Conservation (phyloP, 441 rosid genomes). For the Isatis lusitanica region DNA sequence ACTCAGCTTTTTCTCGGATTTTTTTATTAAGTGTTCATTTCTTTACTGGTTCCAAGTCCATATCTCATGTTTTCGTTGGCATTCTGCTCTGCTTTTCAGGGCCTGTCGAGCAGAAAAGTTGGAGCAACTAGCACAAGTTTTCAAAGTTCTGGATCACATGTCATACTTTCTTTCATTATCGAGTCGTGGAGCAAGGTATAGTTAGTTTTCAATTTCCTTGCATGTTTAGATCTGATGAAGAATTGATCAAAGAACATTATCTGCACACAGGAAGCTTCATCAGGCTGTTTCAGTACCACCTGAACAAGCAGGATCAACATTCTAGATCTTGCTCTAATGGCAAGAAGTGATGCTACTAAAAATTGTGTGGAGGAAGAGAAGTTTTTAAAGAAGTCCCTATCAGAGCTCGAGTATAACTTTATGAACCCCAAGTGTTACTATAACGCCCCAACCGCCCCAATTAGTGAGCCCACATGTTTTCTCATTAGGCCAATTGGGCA, state of each 20-base stretch:
- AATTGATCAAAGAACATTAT: slow-evolving; percentile 6
- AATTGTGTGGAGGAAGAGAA: slow-evolving; percentile 67
- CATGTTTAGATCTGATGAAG: background rate
- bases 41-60: slow-evolving; percentile 8
- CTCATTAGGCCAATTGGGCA: no score
- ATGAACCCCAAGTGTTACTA: background rate
- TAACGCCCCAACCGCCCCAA: no score
- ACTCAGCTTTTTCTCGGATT: no score
- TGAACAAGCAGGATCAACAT: slow-evolving; percentile 83
- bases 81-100: slow-evolving; percentile 46
- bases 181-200: slow-evolving; percentile 37
- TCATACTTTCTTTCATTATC: slow-evolving; percentile 44
- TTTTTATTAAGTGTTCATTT: no score
- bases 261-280: slow-evolving; percentile 60
- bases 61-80: slow-evolving; percentile 18
- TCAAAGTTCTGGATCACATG: slow-evolving; percentile 91
- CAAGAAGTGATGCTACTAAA: slow-evolving; percentile 60
- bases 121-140: slow-evolving; percentile 93
- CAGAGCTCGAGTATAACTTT: slow-evolving; percentile 76
- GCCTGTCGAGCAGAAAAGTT: slow-evolving; percentile 88
- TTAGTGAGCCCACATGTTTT: no score
- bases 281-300: slow-evolving; percentile 82
- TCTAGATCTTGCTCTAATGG: slow-evolving; percentile 87
- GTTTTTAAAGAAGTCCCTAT: slow-evolving; percentile 76
- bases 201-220: background rate